Base-by-base conservation (phyloP, 2,329 filamentous ascomycete species). In the Talaromyces sp. region DNA sequence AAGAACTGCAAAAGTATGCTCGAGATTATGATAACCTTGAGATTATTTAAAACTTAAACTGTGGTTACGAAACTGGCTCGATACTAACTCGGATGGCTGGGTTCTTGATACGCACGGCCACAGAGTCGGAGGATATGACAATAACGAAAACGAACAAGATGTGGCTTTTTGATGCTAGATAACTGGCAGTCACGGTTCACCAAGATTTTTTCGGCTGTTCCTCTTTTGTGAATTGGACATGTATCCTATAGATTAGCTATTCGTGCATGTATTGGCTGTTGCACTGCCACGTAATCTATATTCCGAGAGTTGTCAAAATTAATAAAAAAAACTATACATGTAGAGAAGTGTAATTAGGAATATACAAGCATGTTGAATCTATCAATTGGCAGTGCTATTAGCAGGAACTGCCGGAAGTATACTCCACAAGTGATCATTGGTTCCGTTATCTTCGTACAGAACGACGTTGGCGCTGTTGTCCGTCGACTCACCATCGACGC, bases 1-100 rank as follows among this genome's bases (percentile, higher is more conserved):
- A 14, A 35, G 32, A 35, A 35, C 5, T 35, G 32, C 11, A 13
- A 35, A 35, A 35, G 13, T 13, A 35, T 14, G 58, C 59, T 21
- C 57, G 55, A 51, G 63, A 70, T 14, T 73, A 70, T 64, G 69
- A 72, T 60, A 69, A 71, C 38, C 72, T 73, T 57, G 67, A 73
- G 61, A 64, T 66, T 1, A 51, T 68, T 5, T 65, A 74, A 41
- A 60, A 56, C 64, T 73, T 1, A 73, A 72, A 55, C 26, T 58
- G 31, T 73, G 68, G 68, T 65, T 73, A 0, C 68, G 43, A 55
- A 17, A 56, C 24, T 67, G 60, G 1, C 60, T 75, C 10, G 9
- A 67, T 58, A 73, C 68, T 26, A 68, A 67, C 8, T 71, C 70
- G 9, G 70, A 73, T 61, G 72, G 71, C 0, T 74, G 70, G 70